Evolutionary conservation across 495 filamentous ascomycete genomes (phyloP), one percentile per base, ranked within the genome.

Genomic region (Podospora pseudopauciseta): DNA sequence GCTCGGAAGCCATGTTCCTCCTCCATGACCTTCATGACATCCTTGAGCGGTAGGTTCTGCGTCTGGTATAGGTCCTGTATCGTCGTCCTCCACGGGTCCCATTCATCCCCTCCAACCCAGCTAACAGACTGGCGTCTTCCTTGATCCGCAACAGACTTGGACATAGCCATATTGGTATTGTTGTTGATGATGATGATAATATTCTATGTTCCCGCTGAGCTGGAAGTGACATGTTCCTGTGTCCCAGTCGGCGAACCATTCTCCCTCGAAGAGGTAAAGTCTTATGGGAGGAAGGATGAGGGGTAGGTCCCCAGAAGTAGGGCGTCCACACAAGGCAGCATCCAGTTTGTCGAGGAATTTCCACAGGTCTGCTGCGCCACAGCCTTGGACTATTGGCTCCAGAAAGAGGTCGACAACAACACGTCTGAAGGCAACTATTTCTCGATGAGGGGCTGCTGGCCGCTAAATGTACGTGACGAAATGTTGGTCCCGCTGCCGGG

Each of bases 11-110:
- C 71, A 55, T 80, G 66, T n/a, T 64, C 65, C 20, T 75, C 67
- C 64, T 72, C 70, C 78, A 80, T 81, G 27, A 73, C 71, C 18
- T 73, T 70, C 71, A 78, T 80, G 39, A 81, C 77, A 9, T 79
- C 67, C 53, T 74, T 72, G 20, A 81, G 68, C 1, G 74, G 68
- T 61, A 75, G 67, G 23, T 76, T 76, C 65, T 80, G 70, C 13
- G 68, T 59, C 39, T 76, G 72, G 58, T 81, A 81, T 28, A 81
- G 75, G 27, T 74, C 73, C 65, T 77, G 72, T 32, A 81, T 78
- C 5, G 60, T 69, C 9, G 23, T 39, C 49, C 71, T 34, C 27
- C 71, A 54, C 0, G 30, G 26, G 13, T 75, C 73, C 73, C 73
- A 75, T 20, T 73, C 71, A 49, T 69, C 68, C 30, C 68, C 65